phyloP scores from a whole-genome alignment of 441 rosid genomes.

The Croton setiger region DNA sequence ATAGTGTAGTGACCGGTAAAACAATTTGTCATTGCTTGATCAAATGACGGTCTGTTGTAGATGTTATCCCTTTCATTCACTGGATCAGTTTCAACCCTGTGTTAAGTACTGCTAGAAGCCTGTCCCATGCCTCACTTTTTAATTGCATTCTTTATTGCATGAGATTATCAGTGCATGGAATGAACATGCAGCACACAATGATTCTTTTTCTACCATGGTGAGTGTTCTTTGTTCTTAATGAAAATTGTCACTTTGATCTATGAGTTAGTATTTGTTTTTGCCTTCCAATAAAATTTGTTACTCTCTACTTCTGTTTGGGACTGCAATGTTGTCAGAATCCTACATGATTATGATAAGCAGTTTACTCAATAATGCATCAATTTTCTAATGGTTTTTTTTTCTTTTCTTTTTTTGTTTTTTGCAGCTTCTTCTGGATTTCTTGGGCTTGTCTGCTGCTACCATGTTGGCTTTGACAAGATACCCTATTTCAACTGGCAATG shows the following conservation, averaged over 20 bases:
- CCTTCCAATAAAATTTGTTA: not conserved
- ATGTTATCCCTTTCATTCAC: not conserved
- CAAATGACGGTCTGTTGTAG: not conserved
- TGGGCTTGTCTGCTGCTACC: constrained; percentile 51
- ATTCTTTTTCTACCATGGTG: constrained; percentile 1
- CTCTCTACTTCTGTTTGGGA: not conserved
- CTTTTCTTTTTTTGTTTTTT: constrained; percentile 21
- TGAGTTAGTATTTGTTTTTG: not conserved
- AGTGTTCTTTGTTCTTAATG: not conserved
- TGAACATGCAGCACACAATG: too few species aligned
- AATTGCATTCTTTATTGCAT: too few species aligned
- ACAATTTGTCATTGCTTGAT: not conserved
- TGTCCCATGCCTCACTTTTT: too few species aligned
- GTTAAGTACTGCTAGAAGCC: not conserved
- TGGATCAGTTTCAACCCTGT: not conserved
- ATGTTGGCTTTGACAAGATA: constrained; percentile 46
- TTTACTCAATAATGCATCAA: not conserved
- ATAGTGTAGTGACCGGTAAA: not conserved
- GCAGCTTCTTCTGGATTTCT: constrained; percentile 69
- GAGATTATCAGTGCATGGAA: too few species aligned
- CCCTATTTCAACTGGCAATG: constrained; percentile 31
- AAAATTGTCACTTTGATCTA: not conserved
- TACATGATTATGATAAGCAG: not conserved
- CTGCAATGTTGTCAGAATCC: not conserved
- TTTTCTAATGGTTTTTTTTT: not conserved